Evolutionary conservation across 306 rosid genomes (phyloP).

Genomic region (Alnus glutinosa): DNA sequence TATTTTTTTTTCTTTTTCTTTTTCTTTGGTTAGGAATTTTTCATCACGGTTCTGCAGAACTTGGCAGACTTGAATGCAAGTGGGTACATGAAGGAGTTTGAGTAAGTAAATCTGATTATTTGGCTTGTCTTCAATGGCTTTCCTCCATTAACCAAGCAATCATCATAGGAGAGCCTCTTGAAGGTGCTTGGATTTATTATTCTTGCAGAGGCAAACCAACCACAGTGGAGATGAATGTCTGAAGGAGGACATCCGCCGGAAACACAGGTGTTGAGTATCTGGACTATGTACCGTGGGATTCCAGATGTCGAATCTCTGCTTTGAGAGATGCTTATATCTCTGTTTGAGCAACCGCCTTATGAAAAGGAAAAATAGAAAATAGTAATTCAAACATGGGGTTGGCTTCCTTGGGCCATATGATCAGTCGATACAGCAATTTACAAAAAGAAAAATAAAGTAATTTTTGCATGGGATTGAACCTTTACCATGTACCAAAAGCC

Average conservation of each 20-base stretch:
- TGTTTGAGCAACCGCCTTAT: conserved; percentile 49
- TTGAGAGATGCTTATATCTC: conserved; percentile 70
- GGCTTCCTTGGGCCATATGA: too few species aligned
- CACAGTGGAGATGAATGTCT: conserved; percentile 65
- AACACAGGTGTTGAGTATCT: conserved; percentile 66
- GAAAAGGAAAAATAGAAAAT: conserved; percentile 5
- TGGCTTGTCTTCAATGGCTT: conserved; percentile 41
- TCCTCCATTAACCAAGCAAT: conserved; percentile 73
- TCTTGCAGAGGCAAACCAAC: conserved; percentile 77
- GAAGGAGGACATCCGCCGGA: conserved; percentile 55
- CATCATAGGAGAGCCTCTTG: conserved; percentile 62
- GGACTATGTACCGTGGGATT: conserved; percentile 60
- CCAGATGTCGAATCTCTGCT: conserved; percentile 50
- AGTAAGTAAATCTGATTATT: conserved; percentile 59
- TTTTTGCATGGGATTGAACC: background rate
- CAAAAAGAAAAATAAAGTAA: background rate
- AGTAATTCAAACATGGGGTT: background rate
- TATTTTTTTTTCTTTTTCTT: background rate
- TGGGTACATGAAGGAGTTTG: conserved; percentile 65
- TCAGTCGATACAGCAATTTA: background rate
- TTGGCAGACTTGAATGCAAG: conserved; percentile 58
- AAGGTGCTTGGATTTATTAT: conserved; percentile 51
- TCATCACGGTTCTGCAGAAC: conserved; percentile 40
- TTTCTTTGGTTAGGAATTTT: background rate
- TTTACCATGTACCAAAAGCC: conserved; percentile 44